These are phyloP conservation scores for Aurifilum marmelostoma DNA, from an alignment of 2,329 filamentous ascomycete species.

Conservation along the genomic window DNA sequence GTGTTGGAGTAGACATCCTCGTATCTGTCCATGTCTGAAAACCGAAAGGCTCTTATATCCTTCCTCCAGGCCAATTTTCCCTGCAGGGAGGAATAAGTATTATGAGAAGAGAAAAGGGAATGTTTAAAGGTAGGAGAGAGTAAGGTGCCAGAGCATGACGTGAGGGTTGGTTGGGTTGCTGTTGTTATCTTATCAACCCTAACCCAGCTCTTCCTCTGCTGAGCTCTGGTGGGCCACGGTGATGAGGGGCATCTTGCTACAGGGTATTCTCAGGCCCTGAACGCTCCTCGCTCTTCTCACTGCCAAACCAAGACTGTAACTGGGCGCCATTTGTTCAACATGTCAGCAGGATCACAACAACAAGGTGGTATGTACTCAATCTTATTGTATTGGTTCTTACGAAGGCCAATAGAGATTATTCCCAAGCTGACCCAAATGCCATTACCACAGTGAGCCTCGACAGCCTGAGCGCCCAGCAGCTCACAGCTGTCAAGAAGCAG, in stretches of 20 bases:
- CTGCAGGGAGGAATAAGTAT: background rate
- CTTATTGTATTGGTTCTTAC: background rate
- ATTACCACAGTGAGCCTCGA: constrained; percentile 62
- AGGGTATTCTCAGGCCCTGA: background rate
- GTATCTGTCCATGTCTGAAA: constrained; percentile 25
- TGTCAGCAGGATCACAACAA: constrained; percentile 29
- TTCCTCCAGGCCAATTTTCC: background rate
- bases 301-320: background rate
- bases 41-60: background rate
- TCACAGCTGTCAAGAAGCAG: constrained; percentile 91
- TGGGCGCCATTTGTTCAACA: constrained; percentile 22
- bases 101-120: background rate
- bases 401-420: background rate
- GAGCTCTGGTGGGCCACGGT: constrained; percentile 1
- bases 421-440: background rate
- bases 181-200: constrained; percentile 14
- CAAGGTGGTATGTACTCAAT: constrained; percentile 26
- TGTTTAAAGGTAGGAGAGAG: too few relatives aligned
- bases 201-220: background rate
- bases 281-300: background rate
- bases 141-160: constrained; percentile 1
- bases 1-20: constrained; percentile 50
- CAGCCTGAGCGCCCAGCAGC: constrained; percentile 79
- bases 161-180: background rate
- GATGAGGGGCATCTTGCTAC: background rate